These are phyloP conservation scores for Pichia sp. DNA, from an alignment of 1,139 yeast species.

Conservation along the genomic window DNA sequence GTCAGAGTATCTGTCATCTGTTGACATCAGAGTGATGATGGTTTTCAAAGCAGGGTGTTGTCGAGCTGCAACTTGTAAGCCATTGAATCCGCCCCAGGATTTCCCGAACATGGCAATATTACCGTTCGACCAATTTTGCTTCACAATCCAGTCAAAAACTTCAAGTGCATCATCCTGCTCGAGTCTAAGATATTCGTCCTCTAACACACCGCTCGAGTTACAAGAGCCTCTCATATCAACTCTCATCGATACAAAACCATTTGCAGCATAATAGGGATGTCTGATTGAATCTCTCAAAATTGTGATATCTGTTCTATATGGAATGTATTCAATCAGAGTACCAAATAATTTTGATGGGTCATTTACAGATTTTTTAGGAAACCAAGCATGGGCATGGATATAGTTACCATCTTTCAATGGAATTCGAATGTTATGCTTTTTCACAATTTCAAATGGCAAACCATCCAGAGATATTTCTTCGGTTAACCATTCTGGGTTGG, in stretches of 20 bases:
- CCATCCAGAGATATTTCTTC: conserved; percentile 27
- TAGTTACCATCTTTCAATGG: conserved; percentile 36
- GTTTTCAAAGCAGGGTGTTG: conserved; percentile 42
- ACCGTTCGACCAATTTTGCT: conserved; percentile 42
- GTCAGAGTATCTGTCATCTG: conserved; percentile 43
- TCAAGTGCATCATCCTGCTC: conserved; percentile 42
- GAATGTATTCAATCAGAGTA: conserved; percentile 40
- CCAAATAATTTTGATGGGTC: conserved; percentile 31
- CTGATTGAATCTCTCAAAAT: conserved; percentile 40
- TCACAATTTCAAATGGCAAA: conserved; percentile 33
- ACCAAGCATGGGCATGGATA: conserved; percentile 41
- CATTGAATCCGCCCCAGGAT: conserved; percentile 46
- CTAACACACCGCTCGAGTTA: conserved; percentile 39
- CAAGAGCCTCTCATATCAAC: conserved; percentile 44
- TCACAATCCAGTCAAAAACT: conserved; percentile 39
- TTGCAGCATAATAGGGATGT: conserved; percentile 43
- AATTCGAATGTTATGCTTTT: conserved; percentile 35
- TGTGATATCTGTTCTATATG: conserved; percentile 43
- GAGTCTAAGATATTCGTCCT: conserved; percentile 38
- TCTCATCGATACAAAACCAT: conserved; percentile 41
- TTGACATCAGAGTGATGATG: conserved; percentile 40
- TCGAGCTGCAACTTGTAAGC: conserved; percentile 41
- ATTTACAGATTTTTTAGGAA: conserved; percentile 33
- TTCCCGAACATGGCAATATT: conserved; percentile 43
- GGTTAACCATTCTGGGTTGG: conserved; percentile 22